Percentiles rank a stretch among this genome's conserved stretches.
These are phyloP conservation scores for Colletotrichum incanum DNA, from an alignment of 2,329 filamentous ascomycete species.

Conservation along the genomic window DNA sequence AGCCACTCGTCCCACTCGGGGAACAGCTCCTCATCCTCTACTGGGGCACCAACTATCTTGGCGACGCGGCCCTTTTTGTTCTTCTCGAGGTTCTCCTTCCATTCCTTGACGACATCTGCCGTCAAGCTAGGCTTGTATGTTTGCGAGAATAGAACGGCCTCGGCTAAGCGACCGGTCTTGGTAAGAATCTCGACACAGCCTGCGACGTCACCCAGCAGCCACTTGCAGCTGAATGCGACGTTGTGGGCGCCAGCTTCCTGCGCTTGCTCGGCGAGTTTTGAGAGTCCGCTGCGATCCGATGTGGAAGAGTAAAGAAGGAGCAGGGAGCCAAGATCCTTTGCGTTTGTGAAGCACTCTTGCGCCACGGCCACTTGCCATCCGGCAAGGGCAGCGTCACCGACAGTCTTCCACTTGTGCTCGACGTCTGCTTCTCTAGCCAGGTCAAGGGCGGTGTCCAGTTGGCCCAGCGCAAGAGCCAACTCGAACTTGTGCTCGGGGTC, in stretches of 20 bases:
- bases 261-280: conserved; percentile 81
- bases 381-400: conserved; percentile 90
- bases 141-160: conserved; percentile 93
- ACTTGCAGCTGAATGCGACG: conserved; percentile 90
- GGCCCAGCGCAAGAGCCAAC: conserved; percentile 85
- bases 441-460: conserved; percentile 87
- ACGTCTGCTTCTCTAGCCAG: conserved; percentile 87
- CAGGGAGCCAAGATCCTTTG: conserved; percentile 91
- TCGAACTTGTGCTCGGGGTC: conserved; percentile 98
- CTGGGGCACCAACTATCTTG: conserved; percentile 86
- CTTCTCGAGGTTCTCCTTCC: conserved; percentile 90
- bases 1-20: conserved; percentile 97
- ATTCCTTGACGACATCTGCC: conserved; percentile 77
- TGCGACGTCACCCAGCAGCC: conserved; percentile 87
- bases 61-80: conserved; percentile 88
- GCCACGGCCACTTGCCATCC: conserved; percentile 91
- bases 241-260: conserved; percentile 87
- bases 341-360: conserved; percentile 92
- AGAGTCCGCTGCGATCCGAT: conserved; percentile 82
- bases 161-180: conserved; percentile 84
- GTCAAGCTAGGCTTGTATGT: conserved; percentile 92
- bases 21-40: conserved; percentile 89
- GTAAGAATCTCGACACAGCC: conserved; percentile 85
- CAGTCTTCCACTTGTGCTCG: conserved; percentile 98
- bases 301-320: conserved; percentile 92